These are phyloP conservation scores for Amanita pseudoporphyria DNA, from an alignment of 768 basidiomycete genomes.

Conservation along the genomic window DNA sequence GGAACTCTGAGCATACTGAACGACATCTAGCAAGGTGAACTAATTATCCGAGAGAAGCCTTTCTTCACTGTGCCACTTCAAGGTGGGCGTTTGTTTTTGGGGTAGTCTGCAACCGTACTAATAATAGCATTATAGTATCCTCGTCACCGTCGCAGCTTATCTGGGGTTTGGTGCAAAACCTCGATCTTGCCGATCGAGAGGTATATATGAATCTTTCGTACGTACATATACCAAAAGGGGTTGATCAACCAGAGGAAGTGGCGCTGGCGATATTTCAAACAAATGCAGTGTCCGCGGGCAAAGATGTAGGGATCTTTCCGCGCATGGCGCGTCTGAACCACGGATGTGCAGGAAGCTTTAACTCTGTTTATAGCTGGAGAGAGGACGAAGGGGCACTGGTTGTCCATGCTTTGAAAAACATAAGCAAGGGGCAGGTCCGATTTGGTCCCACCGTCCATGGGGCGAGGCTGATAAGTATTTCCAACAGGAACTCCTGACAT, in stretches of 20 bases:
- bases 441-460: constrained; percentile 8
- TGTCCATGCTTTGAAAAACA: constrained; percentile 48
- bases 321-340: constrained; percentile 59
- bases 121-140: constrained; percentile 21
- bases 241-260: constrained; percentile 34
- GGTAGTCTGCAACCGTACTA: not conserved
- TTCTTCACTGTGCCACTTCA: constrained; percentile 40
- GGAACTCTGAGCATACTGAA: not conserved
- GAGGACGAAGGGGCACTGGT: constrained; percentile 37
- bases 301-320: constrained; percentile 54
- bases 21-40: constrained; percentile 43
- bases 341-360: constrained; percentile 59
- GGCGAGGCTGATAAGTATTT: not conserved
- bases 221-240: constrained; percentile 35
- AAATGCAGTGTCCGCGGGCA: constrained; percentile 50
- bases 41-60: constrained; percentile 45
- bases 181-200: constrained; percentile 23
- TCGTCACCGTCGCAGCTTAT: constrained; percentile 39
- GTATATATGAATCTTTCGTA: constrained; percentile 49
- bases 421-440: constrained; percentile 41
- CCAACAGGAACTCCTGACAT: constrained; percentile 48
- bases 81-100: constrained; percentile 25
- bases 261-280: constrained; percentile 60
- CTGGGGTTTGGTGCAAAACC: constrained; percentile 21
- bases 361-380: constrained; percentile 54